Percentiles rank a stretch among this genome's conserved stretches.
Conservation (phyloP, 257 asterid genomes). For the Solanum verrucosum region DNA sequence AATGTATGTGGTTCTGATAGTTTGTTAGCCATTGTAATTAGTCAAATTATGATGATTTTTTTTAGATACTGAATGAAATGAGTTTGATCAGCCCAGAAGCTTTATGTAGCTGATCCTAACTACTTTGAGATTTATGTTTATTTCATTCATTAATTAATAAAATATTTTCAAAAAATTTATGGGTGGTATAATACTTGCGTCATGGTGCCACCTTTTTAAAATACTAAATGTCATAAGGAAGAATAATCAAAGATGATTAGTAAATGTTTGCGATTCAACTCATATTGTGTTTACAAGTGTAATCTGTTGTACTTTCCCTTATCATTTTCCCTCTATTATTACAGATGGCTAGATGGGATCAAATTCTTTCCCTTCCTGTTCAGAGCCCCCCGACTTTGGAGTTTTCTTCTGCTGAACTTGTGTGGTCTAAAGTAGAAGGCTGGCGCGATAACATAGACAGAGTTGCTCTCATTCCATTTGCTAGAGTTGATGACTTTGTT, state of each 20-base stretch:
- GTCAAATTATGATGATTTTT: neutral
- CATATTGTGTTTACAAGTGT: neutral
- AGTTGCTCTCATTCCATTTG: conserved; percentile 68
- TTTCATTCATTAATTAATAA: neutral
- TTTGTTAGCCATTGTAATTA: neutral
- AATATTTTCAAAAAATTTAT: neutral
- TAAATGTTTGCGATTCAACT: neutral
- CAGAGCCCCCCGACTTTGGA: conserved; percentile 85
- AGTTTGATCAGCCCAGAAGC: neutral
- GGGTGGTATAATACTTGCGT: neutral
- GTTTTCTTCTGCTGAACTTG: conserved; percentile 72
- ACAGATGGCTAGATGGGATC: conserved; percentile 99
- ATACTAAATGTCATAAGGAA: neutral
- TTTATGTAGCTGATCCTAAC: neutral
- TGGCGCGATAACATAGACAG: conserved; percentile 85
- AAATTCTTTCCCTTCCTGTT: conserved; percentile 83
- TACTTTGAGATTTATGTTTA: neutral
- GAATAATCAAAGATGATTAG: neutral
- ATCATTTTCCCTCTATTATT: neutral
- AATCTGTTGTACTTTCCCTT: neutral
- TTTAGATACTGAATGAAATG: neutral
- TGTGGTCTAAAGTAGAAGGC: conserved; percentile 96
- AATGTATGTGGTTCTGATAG: neutral
- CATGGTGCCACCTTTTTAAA: neutral
- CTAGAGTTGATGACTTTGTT: conserved; percentile 87